Percentiles rank a stretch among this genome's conserved stretches.
Evolutionary conservation across 495 filamentous ascomycete genomes (phyloP).

Genomic region (Haplographium delicatum): DNA sequence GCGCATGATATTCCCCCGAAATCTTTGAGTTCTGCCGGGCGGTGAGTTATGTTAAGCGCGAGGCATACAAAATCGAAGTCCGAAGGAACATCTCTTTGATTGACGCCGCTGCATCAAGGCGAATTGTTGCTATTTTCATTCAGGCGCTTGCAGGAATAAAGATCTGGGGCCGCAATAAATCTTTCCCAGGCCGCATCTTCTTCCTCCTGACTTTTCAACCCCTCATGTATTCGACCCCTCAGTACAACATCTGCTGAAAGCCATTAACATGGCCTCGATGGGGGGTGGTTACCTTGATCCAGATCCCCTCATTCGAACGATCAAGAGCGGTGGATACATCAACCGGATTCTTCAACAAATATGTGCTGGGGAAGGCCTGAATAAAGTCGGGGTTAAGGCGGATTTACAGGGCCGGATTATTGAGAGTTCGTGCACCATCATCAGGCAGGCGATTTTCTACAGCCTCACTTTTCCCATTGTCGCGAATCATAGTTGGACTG

Average conservation of each 20-base stretch:
- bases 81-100: no score
- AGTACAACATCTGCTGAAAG: not conserved
- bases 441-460: constrained; percentile 1
- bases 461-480: no score
- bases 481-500: no score
- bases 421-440: constrained; percentile 37
- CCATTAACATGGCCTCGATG: constrained; percentile 24
- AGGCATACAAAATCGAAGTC: no score
- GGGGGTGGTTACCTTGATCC: constrained; percentile 34
- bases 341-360: constrained; percentile 72
- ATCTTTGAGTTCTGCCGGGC: no score
- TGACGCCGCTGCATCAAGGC: no score
- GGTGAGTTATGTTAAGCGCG: no score
- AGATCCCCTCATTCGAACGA: constrained; percentile 30
- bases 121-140: no score
- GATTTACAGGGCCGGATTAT: constrained; percentile 72
- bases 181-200: not conserved
- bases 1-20: no score
- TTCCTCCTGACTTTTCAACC: not conserved
- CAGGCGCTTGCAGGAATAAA: no score
- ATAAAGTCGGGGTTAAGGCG: constrained; percentile 74
- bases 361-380: constrained; percentile 61
- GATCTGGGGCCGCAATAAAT: not conserved
- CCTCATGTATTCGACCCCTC: constrained; percentile 10
- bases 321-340: constrained; percentile 36